Conservation (phyloP, 495 filamentous ascomycete species). For the Mycothermus thermophilus region DNA sequence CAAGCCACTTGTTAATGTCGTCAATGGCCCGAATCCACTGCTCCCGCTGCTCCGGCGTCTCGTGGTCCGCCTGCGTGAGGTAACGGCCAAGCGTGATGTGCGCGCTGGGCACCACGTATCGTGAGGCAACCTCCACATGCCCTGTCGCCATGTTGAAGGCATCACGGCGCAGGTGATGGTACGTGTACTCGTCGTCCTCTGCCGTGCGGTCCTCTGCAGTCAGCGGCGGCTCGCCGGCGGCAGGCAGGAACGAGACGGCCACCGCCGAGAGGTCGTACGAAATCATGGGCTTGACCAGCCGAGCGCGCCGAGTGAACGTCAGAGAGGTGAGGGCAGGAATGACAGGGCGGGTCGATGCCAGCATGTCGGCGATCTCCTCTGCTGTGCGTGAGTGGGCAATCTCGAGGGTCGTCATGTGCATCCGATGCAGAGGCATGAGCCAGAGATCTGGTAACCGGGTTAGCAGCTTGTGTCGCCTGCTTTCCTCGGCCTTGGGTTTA, state of each 20-base stretch:
- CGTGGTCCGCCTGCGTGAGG: slow-evolving; percentile 40
- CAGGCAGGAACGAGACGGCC: slow-evolving; percentile 75
- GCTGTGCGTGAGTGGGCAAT: slow-evolving; percentile 55
- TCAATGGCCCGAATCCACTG: slow-evolving; percentile 55
- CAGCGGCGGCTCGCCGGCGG: slow-evolving; percentile 39
- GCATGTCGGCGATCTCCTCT: slow-evolving; percentile 45
- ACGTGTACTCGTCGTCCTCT: slow-evolving; percentile 53
- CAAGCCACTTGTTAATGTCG: slow-evolving; percentile 58
- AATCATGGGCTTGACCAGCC: slow-evolving; percentile 67
- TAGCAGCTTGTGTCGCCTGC: not conserved
- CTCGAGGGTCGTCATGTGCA: slow-evolving; percentile 82
- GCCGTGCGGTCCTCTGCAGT: slow-evolving; percentile 5
- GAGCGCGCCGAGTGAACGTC: slow-evolving; percentile 46
- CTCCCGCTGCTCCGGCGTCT: slow-evolving; percentile 34
- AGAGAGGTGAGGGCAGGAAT: slow-evolving; percentile 44
- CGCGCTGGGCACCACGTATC: slow-evolving; percentile 76
- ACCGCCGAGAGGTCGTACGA: slow-evolving; percentile 75
- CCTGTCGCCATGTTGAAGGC: slow-evolving; percentile 45
- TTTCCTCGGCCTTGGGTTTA: too few species aligned
- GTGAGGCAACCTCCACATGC: slow-evolving; percentile 48
- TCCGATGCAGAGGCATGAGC: slow-evolving; percentile 61
- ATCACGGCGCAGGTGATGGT: slow-evolving; percentile 80
- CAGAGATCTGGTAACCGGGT: slow-evolving; percentile 48
- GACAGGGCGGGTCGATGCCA: slow-evolving; percentile 35
- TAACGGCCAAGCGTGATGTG: slow-evolving; percentile 83